phyloP scores from a whole-genome alignment of 495 filamentous ascomycete genomes.

The Sordaria brevicollis region DNA sequence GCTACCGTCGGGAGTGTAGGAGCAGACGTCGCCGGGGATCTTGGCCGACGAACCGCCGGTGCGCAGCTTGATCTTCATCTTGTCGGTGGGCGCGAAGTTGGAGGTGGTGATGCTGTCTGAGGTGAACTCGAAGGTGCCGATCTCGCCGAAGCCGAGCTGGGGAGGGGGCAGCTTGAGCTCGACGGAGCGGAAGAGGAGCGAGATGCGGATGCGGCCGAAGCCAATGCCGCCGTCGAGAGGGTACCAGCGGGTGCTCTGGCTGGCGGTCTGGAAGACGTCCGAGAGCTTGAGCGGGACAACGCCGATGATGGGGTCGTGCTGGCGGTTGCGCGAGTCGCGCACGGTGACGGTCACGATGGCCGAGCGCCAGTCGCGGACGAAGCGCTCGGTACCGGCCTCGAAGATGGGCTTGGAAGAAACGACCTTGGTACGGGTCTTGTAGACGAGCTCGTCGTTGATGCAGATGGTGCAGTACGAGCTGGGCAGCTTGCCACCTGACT shows the following conservation, averaged over 20 bases:
- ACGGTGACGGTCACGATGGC: conserved; percentile 78
- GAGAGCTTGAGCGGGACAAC: conserved; percentile 80
- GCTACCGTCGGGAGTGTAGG: conserved; percentile 42
- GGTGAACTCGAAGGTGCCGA: conserved; percentile 83
- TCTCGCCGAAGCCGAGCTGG: conserved; percentile 77
- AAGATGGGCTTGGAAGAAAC: conserved; percentile 92
- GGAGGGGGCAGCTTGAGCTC: conserved; percentile 72
- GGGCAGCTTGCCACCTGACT: conserved; percentile 65
- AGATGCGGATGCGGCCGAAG: conserved; percentile 85
- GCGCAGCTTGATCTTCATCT: conserved; percentile 69
- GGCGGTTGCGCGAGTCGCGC: conserved; percentile 73
- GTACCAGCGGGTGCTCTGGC: conserved; percentile 59
- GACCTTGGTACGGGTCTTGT: conserved; percentile 83
- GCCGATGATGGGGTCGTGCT: conserved; percentile 91
- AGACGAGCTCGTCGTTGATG: conserved; percentile 82
- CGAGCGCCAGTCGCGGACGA: conserved; percentile 90
- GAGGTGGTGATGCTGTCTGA: conserved; percentile 50
- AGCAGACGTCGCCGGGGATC: conserved; percentile 48
- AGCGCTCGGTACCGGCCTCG: conserved; percentile 89
- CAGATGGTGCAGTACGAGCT: conserved; percentile 87
- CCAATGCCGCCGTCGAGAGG: conserved; percentile 54
- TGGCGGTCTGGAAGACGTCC: conserved; percentile 74
- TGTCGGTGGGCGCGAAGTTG: conserved; percentile 48
- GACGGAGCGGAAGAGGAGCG: conserved; percentile 73
- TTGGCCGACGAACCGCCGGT: conserved; percentile 78